phyloP scores from a whole-genome alignment of 1,284 basidiomycete genomes.

The Sanghuangporus weigelae region DNA sequence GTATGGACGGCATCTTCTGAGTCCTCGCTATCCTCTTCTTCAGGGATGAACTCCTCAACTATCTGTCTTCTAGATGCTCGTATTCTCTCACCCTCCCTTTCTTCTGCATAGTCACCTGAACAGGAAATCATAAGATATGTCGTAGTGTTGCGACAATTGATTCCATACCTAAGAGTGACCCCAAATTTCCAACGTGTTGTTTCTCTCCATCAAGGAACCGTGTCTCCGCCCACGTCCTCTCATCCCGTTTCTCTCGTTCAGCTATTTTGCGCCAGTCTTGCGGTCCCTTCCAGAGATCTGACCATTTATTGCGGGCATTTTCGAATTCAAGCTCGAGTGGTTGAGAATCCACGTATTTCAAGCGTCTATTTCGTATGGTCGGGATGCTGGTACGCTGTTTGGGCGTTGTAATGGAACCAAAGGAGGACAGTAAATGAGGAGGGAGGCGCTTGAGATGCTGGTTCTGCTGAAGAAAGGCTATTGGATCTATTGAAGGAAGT shows the following conservation, averaged over 20 bases:
- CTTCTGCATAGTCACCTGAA: constrained; percentile 62
- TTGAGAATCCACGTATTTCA: constrained; percentile 48
- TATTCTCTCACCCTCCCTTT: constrained; percentile 60
- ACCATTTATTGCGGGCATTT: constrained; percentile 52
- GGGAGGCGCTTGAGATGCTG: constrained; percentile 58
- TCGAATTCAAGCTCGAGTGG: constrained; percentile 51
- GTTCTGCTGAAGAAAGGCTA: constrained; percentile 57
- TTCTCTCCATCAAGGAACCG: constrained; percentile 54
- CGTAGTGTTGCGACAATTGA: background rate
- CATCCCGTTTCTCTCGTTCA: constrained; percentile 53
- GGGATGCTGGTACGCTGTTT: constrained; percentile 59
- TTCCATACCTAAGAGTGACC: constrained; percentile 39
- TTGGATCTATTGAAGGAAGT: constrained; percentile 50
- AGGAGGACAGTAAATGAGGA: constrained; percentile 53
- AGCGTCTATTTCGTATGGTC: constrained; percentile 62
- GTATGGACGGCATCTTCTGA: constrained; percentile 40
- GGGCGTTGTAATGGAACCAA: constrained; percentile 59
- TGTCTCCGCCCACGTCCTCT: constrained; percentile 59
- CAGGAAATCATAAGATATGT: background rate
- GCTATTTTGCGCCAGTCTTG: constrained; percentile 36
- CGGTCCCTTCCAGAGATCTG: constrained; percentile 55
- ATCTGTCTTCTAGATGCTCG: constrained; percentile 40
- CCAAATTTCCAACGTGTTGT: constrained; percentile 66
- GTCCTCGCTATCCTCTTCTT: constrained; percentile 57
- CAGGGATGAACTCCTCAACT: constrained; percentile 49